Evolutionary conservation across 2,329 filamentous ascomycete species (phyloP), one percentile per base, ranked within the genome.

Genomic region (Epichloe bromicola): DNA sequence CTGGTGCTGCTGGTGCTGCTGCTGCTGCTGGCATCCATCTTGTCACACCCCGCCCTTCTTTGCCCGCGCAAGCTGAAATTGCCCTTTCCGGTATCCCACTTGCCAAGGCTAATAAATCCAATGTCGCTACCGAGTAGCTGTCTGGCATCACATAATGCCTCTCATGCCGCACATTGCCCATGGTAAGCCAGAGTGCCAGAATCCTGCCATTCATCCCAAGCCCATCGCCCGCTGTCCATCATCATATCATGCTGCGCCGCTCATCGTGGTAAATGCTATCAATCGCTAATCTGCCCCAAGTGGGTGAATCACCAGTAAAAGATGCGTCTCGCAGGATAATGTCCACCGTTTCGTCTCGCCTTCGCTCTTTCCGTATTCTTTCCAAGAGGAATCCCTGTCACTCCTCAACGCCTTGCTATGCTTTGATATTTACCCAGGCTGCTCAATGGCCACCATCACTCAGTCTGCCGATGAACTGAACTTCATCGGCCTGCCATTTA

Each of bases 401-500:
- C 44, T 20, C 17, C 34, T 26, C 45, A 30, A 30, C 46, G n/a
- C 38, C 39, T 41, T 41, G 15, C 15, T 19, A n/a, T 36, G 26
- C 34, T 42, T 36, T 11, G 15, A 34, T 19, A 17, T 36, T 36
- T n/a, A 3, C 33, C 15, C 36, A 15, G 15, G 34, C 36, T 17
- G 34, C 34, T 48, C 20, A 37, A 10, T 6, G 19, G 14, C 17
- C 2, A 41, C 19, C 40, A 15, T 43, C 43, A 23, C 52, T 83
- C 58, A 89, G 72, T 26, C 80, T 79, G 56, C 78, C 78, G 64
- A 91, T 78, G 65, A 87, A 88, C 57, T 82, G 74, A 53, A 86
- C 79, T 65, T 93, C 88, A 62, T 89, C 81, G 10, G 87, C 88
- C 67, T 94, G 88, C 56, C 74, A 73, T 67, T 87, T 80, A 53